A percentile compares a stretch with the other conserved stretches of the same genome.
Evolutionary conservation across 1,284 basidiomycete species (phyloP).

Genomic region (Xanthoconium separans): DNA sequence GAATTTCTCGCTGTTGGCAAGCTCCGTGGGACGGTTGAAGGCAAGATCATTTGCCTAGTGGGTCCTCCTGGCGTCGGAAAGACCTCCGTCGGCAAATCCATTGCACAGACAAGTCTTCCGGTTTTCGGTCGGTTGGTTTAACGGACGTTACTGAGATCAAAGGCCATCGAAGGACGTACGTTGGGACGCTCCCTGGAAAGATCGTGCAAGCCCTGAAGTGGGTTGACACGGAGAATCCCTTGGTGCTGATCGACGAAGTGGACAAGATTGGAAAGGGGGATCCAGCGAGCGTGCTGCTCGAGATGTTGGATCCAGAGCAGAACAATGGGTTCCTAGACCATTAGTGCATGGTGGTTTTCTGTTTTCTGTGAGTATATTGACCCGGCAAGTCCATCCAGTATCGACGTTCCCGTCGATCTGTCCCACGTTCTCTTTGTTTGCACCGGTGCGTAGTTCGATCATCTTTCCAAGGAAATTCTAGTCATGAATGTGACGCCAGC

Average conservation of each 20-base stretch:
- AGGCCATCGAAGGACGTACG: slow-evolving; percentile 95
- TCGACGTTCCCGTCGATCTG: slow-evolving; percentile 97
- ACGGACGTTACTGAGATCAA: slow-evolving; percentile 99
- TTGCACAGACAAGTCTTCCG: slow-evolving; percentile 92
- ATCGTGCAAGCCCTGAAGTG: slow-evolving; percentile 97
- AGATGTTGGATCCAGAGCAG: slow-evolving; percentile 99
- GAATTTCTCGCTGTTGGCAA: slow-evolving; percentile 99
- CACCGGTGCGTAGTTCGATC: slow-evolving; percentile 54
- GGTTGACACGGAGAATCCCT: slow-evolving; percentile 95
- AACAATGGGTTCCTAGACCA: slow-evolving; percentile 96
- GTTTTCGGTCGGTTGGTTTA: slow-evolving; percentile 93
- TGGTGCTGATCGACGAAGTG: slow-evolving; percentile 96
- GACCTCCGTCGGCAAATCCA: slow-evolving; percentile 94
- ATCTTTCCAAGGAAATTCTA: background rate
- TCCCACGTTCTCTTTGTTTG: slow-evolving; percentile 97
- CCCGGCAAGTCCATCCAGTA: slow-evolving; percentile 49
- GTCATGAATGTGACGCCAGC: slow-evolving; percentile 39
- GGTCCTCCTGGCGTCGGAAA: slow-evolving; percentile 98
- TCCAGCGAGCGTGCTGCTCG: slow-evolving; percentile 89
- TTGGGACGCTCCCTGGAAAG: slow-evolving; percentile 95
- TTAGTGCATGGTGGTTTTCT: slow-evolving; percentile 57
- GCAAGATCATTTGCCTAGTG: slow-evolving; percentile 96
- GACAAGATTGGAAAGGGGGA: slow-evolving; percentile 99
- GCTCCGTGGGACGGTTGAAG: slow-evolving; percentile 93
- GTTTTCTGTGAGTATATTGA: slow-evolving; percentile 7